Base-by-base conservation (phyloP, 169 alveolate genomes). In the Cryptosporidium parvum region DNA sequence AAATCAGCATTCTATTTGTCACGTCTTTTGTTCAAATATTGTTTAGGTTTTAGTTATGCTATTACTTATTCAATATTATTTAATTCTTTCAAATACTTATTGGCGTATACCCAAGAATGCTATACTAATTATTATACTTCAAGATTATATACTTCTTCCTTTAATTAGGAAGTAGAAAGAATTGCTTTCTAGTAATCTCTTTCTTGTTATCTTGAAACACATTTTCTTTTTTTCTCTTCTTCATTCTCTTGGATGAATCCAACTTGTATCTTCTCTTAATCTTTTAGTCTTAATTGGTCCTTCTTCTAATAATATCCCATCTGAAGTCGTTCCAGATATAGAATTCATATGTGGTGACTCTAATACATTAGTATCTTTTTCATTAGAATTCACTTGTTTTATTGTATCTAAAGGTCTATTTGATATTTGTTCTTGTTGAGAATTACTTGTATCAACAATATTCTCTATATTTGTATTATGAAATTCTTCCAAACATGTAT, bases 91-190 rank as follows among this genome's bases (percentile, higher is more conserved):
- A 31, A 37, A 29, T 65, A 65, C 72, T 45, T 59, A 37, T 65
- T 33, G 89, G 75, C 89, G 89, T 80, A 80, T 80, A 80, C 89
- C 89, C 89, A 80, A 48, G 89, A 65, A 67, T 80, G 89, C 89
- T 42, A 80, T 44, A 80, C 14, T 62, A 61, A 80, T 31, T 29
- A 71, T 3, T 42, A n/a, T 1, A 29, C 26, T 73, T 53, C 31
- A 29, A 16, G 67, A 23, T 26, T 26, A 53, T 23, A 1, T 23
- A 8, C 39, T 23, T 56, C 35, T 26, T 56, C 35, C 35, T 2
- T 10, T 16, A 21, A 56, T n/a, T n/a, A 37, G 35, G 35, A 21
- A 26, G 23, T 2, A 10, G 67, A 37, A 56, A 12, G 67, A 56
- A 26, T 37, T 48, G 23, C 56, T 48, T 48, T 48, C 35, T 10